A percentile compares a stretch with the other conserved stretches of the same genome.
Evolutionary conservation across 495 filamentous ascomycete genomes (phyloP).

Genomic region (Daldinia decipiens): DNA sequence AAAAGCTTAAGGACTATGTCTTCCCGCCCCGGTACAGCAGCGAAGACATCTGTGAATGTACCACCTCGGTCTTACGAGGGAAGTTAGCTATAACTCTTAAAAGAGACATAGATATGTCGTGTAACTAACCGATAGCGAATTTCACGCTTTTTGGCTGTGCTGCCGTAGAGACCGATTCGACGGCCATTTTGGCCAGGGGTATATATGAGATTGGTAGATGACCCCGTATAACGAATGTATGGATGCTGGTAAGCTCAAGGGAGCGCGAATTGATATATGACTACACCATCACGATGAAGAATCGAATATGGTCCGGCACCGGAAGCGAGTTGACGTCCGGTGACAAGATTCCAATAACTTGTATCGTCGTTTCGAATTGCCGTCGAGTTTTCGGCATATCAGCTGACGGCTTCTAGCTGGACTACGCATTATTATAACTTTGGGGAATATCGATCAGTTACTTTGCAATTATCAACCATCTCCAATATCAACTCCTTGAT

Average conservation of each 20-base stretch:
- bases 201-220: slow-evolving; percentile 5
- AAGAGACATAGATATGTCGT: neutral
- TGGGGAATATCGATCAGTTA: slow-evolving; percentile 15
- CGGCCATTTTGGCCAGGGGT: slow-evolving; percentile 30
- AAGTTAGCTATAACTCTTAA: slow-evolving; percentile 20
- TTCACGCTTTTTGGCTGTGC: slow-evolving; percentile 36
- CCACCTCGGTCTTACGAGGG: slow-evolving; percentile 65
- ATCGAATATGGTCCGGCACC: slow-evolving; percentile 34
- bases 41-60: slow-evolving; percentile 78
- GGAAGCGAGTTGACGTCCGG: slow-evolving; percentile 23
- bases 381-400: slow-evolving; percentile 23
- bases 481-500: neutral
- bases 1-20: slow-evolving; percentile 88
- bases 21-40: slow-evolving; percentile 64
- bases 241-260: slow-evolving; percentile 32
- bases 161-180: slow-evolving; percentile 19
- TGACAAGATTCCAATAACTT: slow-evolving; percentile 20
- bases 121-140: slow-evolving; percentile 38
- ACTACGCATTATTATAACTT: slow-evolving; percentile 3
- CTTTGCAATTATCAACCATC: neutral
- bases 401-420: slow-evolving; percentile 6
- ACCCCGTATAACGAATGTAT: slow-evolving; percentile 16
- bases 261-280: slow-evolving; percentile 26
- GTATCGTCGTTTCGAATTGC: slow-evolving; percentile 37
- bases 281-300: slow-evolving; percentile 17